Evolutionary conservation across 1,284 basidiomycete genomes (phyloP), one percentile per base, ranked within the genome.

Genomic region (Ceratobasidium sp.): DNA sequence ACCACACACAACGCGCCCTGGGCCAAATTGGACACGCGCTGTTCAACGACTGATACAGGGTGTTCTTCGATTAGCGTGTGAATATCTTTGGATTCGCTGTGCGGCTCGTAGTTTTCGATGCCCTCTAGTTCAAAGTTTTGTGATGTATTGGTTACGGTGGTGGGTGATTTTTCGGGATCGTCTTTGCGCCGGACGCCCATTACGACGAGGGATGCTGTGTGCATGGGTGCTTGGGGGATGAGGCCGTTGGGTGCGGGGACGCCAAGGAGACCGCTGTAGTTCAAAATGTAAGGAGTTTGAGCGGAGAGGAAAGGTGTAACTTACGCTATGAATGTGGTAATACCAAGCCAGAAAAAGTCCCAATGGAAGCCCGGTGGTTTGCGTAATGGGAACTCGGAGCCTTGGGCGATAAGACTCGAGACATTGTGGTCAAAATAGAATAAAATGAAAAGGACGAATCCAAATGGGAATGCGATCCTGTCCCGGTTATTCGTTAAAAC

Each of bases 191-290:
- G 88, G 10, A 83, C 81, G 1, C 92, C 91, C 88, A 95, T 92
- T 54, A 97, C 89, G 20, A 94, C 87, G 0, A 99, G 89, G 7
- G 95, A 94, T 16, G 91, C 90, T 0, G 97, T 98, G 82, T 98
- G 96, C 33, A 98, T 94, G 0, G 97, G 97, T 0, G 97, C 97
- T 85, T 99, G 97, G 0, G 97, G 97, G 66, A 99, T 98, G 30
- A 97, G 88, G 60, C 96, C 97, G 82, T 99, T 98, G 0, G 97
- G 97, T 0, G 97, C 96, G 0, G 97, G 96, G 3, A 98, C 83
- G 20, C 97, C 97, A 2, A 99, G 88, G 23, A 99, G 86, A 0
- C 96, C 97, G 3, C 71, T 74, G 30, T 23, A 3, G 18, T n/a
- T 2, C 30, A 74, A 12, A 8, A 52, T 33, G 14, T 64, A 52